Conservation (phyloP, 176 grass and related monocot genomes). For the Secale cereale region DNA sequence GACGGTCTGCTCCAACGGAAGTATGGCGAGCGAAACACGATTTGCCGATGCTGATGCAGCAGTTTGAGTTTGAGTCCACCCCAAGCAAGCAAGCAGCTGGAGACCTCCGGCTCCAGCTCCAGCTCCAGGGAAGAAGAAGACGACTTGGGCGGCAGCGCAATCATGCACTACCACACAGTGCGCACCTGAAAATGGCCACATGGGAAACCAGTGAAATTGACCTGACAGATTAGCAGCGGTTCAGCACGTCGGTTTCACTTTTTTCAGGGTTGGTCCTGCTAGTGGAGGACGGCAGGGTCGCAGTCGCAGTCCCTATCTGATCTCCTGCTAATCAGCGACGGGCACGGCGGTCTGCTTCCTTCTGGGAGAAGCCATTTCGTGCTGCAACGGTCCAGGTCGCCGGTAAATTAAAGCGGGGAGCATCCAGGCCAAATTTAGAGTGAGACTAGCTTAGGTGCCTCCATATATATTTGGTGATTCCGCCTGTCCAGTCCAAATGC, state of each 20-base stretch:
- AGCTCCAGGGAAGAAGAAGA: background rate
- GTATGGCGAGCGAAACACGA: background rate
- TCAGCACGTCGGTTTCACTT: background rate
- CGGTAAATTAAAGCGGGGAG: background rate
- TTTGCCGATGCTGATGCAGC: background rate
- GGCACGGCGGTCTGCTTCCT: background rate
- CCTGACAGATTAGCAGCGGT: background rate
- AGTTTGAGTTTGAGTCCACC: constrained; percentile 1
- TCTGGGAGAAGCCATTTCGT: background rate
- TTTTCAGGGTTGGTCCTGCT: background rate
- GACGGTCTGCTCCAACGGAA: background rate
- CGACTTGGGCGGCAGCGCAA: constrained; percentile 7
- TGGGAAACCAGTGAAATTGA: background rate
- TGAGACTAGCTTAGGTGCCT: background rate
- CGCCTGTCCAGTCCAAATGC: background rate
- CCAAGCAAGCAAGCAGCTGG: constrained; percentile 11
- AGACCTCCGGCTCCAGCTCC: background rate
- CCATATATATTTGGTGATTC: background rate
- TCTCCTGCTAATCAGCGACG: background rate
- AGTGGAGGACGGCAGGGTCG: background rate
- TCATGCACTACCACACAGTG: background rate
- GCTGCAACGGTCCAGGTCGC: background rate
- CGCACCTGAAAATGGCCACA: background rate
- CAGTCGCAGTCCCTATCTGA: background rate
- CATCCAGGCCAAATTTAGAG: background rate